Evolutionary conservation across 192 early-diverging fungal genomes (phyloP).

Genomic region (Kickxella alabastrina): DNA sequence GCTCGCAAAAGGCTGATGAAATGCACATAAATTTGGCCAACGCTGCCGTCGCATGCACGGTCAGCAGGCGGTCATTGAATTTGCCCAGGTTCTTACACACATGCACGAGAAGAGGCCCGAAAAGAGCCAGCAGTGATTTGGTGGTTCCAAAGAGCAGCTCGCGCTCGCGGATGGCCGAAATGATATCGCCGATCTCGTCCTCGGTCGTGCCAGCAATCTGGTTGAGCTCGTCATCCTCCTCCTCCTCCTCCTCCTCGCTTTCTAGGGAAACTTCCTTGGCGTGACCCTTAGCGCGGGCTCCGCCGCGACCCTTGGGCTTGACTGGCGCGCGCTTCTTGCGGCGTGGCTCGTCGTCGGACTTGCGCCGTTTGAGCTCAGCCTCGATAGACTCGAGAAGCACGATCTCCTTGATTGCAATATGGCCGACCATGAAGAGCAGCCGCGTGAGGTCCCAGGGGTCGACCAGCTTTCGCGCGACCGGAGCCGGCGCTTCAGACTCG

Average conservation of each 20-base stretch:
- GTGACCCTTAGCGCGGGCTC: slow-evolving; percentile 10
- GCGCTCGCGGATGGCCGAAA: slow-evolving; percentile 81
- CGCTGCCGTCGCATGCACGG: slow-evolving; percentile 79
- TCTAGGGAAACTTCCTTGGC: slow-evolving; percentile 13
- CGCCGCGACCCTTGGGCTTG: slow-evolving; percentile 23
- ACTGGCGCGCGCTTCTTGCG: slow-evolving; percentile 40
- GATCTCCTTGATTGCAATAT: slow-evolving; percentile 94
- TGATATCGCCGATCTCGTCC: slow-evolving; percentile 92
- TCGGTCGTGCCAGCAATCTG: slow-evolving; percentile 88
- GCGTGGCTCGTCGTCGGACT: slow-evolving; percentile 35
- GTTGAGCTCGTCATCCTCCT: slow-evolving; percentile 83
- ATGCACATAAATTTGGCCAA: slow-evolving; percentile 98
- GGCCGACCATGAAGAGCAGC: slow-evolving; percentile 88
- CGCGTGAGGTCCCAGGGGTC: slow-evolving; percentile 78
- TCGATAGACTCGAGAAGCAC: slow-evolving; percentile 94
- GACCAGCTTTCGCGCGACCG: slow-evolving; percentile 9
- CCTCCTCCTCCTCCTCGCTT: slow-evolving; percentile 20
- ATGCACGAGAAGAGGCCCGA: slow-evolving; percentile 76
- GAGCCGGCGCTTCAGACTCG: background rate
- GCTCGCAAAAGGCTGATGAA: slow-evolving; percentile 89
- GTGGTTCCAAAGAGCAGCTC: slow-evolving; percentile 80
- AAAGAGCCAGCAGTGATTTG: slow-evolving; percentile 70
- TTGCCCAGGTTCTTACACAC: slow-evolving; percentile 78
- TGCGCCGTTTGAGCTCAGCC: slow-evolving; percentile 86
- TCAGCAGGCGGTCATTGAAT: slow-evolving; percentile 82